A percentile compares a stretch with the other conserved stretches of the same genome.
phyloP scores from a whole-genome alignment of 257 asterid genomes.

The Parsonsia alboflavescens region DNA sequence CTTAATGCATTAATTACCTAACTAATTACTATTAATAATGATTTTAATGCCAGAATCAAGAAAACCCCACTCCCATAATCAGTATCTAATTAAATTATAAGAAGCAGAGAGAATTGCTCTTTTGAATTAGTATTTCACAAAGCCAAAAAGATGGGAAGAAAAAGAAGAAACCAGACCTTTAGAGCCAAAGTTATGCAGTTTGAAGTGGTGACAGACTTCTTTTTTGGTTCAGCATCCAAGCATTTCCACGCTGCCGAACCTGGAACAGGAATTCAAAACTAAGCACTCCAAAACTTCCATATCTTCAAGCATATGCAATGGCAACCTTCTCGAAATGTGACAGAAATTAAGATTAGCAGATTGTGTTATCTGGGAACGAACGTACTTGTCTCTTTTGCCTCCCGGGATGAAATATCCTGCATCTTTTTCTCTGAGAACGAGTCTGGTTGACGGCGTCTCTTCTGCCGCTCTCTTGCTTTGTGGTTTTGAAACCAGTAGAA shows the following conservation, averaged over 20 bases:
- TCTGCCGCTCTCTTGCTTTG: conserved; percentile 80
- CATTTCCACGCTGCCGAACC: conserved; percentile 28
- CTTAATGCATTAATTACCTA: background rate
- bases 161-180: conserved; percentile 28
- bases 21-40: background rate
- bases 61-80: background rate
- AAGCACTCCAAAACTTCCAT: background rate
- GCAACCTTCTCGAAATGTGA: background rate
- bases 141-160: background rate
- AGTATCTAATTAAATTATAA: background rate
- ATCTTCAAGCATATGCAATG: background rate
- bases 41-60: background rate
- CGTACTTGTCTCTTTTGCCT: conserved; percentile 30
- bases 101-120: too few relatives aligned
- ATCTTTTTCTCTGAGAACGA: conserved; percentile 14
- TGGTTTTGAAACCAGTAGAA: conserved; percentile 88
- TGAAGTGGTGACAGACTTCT: conserved; percentile 25
- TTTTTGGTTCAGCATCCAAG: conserved; percentile 33
- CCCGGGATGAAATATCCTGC: conserved; percentile 8
- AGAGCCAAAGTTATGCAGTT: conserved; percentile 26
- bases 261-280: conserved; percentile 11
- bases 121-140: too few relatives aligned
- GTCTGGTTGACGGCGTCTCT: conserved; percentile 54
- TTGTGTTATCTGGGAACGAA: background rate
- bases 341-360: background rate